A percentile compares a stretch with the other conserved stretches of the same genome.
Conservation (phyloP, 2,329 filamentous ascomycete genomes). For the Xylaria sp. region DNA sequence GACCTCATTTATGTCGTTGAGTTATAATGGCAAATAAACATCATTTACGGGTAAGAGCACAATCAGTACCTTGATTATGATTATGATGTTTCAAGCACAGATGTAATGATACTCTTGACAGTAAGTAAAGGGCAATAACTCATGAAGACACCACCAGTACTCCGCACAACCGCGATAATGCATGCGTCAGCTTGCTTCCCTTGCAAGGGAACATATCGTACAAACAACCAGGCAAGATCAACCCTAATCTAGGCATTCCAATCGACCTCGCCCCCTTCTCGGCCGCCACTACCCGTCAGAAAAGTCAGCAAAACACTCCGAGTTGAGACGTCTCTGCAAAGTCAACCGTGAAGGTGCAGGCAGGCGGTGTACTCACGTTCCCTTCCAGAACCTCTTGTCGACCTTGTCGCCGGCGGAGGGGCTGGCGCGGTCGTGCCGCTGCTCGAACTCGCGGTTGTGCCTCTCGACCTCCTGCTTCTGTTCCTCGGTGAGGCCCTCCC, state of each 20-base stretch:
- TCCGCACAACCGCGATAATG: constrained; percentile 1
- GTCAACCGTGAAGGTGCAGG: neutral
- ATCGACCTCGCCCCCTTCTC: constrained; percentile 25
- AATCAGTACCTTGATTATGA: neutral
- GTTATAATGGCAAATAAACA: neutral
- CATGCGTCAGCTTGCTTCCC: constrained; percentile 1
- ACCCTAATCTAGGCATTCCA: constrained; percentile 30
- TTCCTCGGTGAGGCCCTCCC: constrained; percentile 47
- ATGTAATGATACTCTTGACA: neutral
- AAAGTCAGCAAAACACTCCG: constrained; percentile 14
- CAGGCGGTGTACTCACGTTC: constrained; percentile 39
- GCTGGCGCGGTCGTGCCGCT: constrained; percentile 52
- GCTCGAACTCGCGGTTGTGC: constrained; percentile 62
- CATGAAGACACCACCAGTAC: neutral
- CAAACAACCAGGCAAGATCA: neutral
- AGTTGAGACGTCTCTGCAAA: neutral
- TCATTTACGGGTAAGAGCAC: neutral
- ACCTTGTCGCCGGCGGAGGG: constrained; percentile 53
- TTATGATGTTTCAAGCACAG: neutral
- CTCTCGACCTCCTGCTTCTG: constrained; percentile 59
- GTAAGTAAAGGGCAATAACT: neutral
- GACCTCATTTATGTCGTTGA: no score
- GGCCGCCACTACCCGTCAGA: constrained; percentile 18
- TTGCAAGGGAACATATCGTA: neutral
- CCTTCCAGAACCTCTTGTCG: constrained; percentile 57